Evolutionary conservation across 108 stramenopile genomes (phyloP).

Genomic region (Mayamaea pseudoterrestris): DNA sequence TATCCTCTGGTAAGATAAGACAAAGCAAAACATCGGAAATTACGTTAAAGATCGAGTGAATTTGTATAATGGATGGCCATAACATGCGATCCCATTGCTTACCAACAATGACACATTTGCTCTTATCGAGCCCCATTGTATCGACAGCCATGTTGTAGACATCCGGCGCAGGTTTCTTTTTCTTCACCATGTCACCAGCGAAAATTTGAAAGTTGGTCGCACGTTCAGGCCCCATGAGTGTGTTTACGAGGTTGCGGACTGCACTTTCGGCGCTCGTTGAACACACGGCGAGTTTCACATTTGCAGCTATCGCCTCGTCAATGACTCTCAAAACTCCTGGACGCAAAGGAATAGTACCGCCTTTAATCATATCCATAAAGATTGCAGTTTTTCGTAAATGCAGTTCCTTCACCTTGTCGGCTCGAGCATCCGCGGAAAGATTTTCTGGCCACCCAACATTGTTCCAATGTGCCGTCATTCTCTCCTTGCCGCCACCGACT

Average conservation of each 20-base stretch:
- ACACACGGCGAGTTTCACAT: constrained; percentile 76
- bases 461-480: constrained; percentile 92
- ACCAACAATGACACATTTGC: constrained; percentile 75
- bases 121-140: constrained; percentile 71
- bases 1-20: too few relatives aligned
- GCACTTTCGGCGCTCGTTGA: constrained; percentile 88
- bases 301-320: constrained; percentile 69
- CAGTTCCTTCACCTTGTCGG: constrained; percentile 70
- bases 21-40: too few relatives aligned
- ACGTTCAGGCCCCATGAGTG: constrained; percentile 78
- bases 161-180: constrained; percentile 90
- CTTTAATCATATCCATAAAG: constrained; percentile 77
- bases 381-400: constrained; percentile 88
- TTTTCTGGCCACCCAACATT: constrained; percentile 74
- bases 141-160: constrained; percentile 88
- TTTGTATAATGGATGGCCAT: too few relatives aligned
- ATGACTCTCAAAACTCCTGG: constrained; percentile 77
- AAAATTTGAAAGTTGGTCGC: constrained; percentile 66
- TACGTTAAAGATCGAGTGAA: too few relatives aligned
- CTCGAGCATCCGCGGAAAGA: constrained; percentile 27
- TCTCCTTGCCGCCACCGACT: constrained; percentile 87
- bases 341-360: constrained; percentile 70
- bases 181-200: constrained; percentile 87
- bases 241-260: constrained; percentile 69
- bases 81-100: too few relatives aligned